Percentiles rank a stretch among this genome's conserved stretches.
These are phyloP conservation scores for Penicillium digitatum DNA, from an alignment of 2,329 filamentous ascomycete species.

Conservation along the genomic window DNA sequence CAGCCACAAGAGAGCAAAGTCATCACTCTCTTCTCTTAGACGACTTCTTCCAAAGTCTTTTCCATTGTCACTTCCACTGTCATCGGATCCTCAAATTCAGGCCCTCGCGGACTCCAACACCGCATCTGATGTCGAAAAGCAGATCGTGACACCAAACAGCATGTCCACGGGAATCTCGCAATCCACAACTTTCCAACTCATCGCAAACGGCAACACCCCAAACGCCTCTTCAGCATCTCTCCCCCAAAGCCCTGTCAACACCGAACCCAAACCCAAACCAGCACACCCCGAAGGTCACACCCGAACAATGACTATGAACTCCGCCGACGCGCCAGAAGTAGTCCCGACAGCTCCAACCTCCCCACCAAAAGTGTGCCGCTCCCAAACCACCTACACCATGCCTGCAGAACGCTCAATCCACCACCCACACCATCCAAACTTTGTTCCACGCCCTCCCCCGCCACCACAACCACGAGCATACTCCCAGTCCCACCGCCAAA, in stretches of 20 bases:
- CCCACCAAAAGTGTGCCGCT: slow-evolving; percentile 26
- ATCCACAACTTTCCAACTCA: not conserved
- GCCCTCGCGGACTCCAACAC: slow-evolving; percentile 31
- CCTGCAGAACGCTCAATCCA: slow-evolving; percentile 21
- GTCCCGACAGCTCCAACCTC: slow-evolving; percentile 20
- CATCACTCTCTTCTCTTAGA: slow-evolving; percentile 34
- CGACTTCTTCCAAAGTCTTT: slow-evolving; percentile 34
- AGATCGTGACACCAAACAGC: slow-evolving; percentile 16
- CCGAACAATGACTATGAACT: slow-evolving; percentile 32
- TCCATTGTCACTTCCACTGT: slow-evolving; percentile 29
- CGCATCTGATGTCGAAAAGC: slow-evolving; percentile 29
- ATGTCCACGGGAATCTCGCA: slow-evolving; percentile 5
- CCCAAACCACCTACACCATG: slow-evolving; percentile 19
- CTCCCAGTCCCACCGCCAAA: slow-evolving; percentile 14
- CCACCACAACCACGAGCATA: slow-evolving; percentile 17
- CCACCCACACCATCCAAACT: slow-evolving; percentile 29
- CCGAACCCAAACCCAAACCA: not conserved
- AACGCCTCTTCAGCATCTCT: not conserved
- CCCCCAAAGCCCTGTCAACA: not conserved
- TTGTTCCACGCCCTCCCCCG: slow-evolving; percentile 12
- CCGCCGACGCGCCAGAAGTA: slow-evolving; percentile 37
- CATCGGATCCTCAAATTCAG: slow-evolving; percentile 37
- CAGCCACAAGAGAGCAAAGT: slow-evolving; percentile 31
- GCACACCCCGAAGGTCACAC: slow-evolving; percentile 7
- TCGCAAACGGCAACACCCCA: not conserved